Conservation (phyloP, 1,284 basidiomycete species). For the Rhodofomes roseus region DNA sequence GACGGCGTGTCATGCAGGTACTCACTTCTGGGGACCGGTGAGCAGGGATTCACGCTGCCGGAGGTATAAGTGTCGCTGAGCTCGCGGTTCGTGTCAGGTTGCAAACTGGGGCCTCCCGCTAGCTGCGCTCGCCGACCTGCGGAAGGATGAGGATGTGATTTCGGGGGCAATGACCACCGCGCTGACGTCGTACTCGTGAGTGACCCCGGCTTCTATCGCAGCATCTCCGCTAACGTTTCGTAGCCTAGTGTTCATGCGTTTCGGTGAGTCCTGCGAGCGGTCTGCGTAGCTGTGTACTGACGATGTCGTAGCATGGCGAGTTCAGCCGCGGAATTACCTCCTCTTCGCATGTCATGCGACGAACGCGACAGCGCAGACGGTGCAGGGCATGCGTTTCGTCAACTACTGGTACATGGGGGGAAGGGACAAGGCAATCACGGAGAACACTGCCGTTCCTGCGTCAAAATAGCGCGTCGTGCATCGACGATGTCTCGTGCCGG, state of each 20-base stretch:
- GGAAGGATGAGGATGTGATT: slow-evolving; percentile 93
- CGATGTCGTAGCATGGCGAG: slow-evolving; percentile 73
- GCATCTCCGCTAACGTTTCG: slow-evolving; percentile 1
- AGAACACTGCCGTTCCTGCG: slow-evolving; percentile 25
- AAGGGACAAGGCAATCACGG: slow-evolving; percentile 49
- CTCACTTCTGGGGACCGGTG: slow-evolving; percentile 95
- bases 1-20: slow-evolving; percentile 50
- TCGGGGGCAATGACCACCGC: slow-evolving; percentile 95
- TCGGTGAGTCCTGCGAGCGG: slow-evolving; percentile 50
- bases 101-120: slow-evolving; percentile 97
- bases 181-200: slow-evolving; percentile 87
- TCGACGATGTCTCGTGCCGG: not conserved
- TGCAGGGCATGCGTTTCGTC: slow-evolving; percentile 82
- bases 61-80: slow-evolving; percentile 10
- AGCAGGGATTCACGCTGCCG: slow-evolving; percentile 26
- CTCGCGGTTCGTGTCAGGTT: slow-evolving; percentile 45
- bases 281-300: not conserved
- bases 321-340: slow-evolving; percentile 92
- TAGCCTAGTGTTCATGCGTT: slow-evolving; percentile 93
- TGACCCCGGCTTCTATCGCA: slow-evolving; percentile 22
- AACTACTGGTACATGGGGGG: slow-evolving; percentile 89
- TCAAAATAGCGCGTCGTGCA: slow-evolving; percentile 16
- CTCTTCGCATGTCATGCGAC: slow-evolving; percentile 91
- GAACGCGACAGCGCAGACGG: slow-evolving; percentile 81
- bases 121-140: slow-evolving; percentile 85